Evolutionary conservation across 768 basidiomycete species (phyloP).

Genomic region (Trametes villosa): DNA sequence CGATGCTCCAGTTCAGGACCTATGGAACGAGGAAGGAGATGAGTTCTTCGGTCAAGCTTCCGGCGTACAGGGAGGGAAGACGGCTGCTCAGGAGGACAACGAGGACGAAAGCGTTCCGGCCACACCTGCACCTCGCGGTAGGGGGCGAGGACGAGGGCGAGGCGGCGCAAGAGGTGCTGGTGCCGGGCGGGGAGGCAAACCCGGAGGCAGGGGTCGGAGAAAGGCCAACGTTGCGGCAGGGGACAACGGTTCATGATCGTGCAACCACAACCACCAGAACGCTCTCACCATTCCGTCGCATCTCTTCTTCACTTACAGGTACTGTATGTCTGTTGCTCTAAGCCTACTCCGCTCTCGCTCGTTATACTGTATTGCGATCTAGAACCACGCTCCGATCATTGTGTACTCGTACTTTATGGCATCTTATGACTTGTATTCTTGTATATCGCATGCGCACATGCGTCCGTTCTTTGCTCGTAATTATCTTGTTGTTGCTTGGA

Average conservation of each 20-base stretch:
- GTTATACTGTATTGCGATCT: slow-evolving; percentile 24
- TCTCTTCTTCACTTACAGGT: slow-evolving; percentile 14
- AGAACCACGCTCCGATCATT: slow-evolving; percentile 4
- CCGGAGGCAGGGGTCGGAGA: slow-evolving; percentile 28
- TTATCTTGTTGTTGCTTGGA: not conserved
- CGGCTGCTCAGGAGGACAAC: slow-evolving; percentile 26
- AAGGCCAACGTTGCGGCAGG: slow-evolving; percentile 26
- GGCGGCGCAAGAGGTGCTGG: slow-evolving; percentile 8
- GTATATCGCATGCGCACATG: slow-evolving; percentile 14
- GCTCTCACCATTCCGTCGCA: slow-evolving; percentile 15
- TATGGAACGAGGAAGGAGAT: slow-evolving; percentile 88
- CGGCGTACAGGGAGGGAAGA: slow-evolving; percentile 25
- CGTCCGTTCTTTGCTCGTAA: slow-evolving; percentile 5
- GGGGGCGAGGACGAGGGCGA: slow-evolving; percentile 15
- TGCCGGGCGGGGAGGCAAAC: slow-evolving; percentile 20
- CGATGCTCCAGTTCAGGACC: slow-evolving; percentile 53
- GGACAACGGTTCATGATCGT: slow-evolving; percentile 21
- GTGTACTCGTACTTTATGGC: slow-evolving; percentile 27
- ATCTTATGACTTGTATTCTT: slow-evolving; percentile 23
- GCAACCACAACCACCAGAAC: slow-evolving; percentile 6
- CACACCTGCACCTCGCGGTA: slow-evolving; percentile 22
- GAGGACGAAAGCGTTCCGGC: slow-evolving; percentile 35
- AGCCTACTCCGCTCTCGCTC: slow-evolving; percentile 18
- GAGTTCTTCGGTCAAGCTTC: slow-evolving; percentile 77
- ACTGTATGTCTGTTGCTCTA: slow-evolving; percentile 31